Evolutionary conservation across 1,139 yeast genomes (phyloP), one percentile per base, ranked within the genome.

Genomic region (Yamadazyma diospyri): DNA sequence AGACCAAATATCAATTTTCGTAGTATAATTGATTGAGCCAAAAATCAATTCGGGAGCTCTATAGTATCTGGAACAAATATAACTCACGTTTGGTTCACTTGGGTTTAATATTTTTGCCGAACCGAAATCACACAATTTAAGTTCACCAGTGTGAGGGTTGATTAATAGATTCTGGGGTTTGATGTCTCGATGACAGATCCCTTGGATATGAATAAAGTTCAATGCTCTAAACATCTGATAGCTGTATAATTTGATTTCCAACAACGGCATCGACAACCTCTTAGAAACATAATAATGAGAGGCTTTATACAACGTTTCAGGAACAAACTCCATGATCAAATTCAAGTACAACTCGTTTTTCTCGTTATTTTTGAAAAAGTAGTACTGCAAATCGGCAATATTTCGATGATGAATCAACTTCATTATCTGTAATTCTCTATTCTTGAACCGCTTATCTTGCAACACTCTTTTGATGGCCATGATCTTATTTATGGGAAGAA

Each of bases 1-100:
- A 13, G 96, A 86, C 98, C 98, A 92, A 36, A 92, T 80, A 58
- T 92, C 98, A 47, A 92, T 92, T 60, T 89, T 89, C 26, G 97
- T 88, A n/a, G 98, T 87, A 60, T 86, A 86, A 57, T 85, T 84
- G 6, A 92, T 82, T 9, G 95, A 94, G 15, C 95, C 95, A 60
- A 86, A 87, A 39, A 86, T 86, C 50, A 86, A 72, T 57, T 86
- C 94, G 1, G 94, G 94, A 3, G 94, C 92, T 53, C 94, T 71
- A 56, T 83, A 83, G 53, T 81, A 83, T 50, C 94, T 69, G 16
- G 88, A 81, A 56, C 92, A 83, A 37, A 84, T 82, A 48, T 84
- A 82, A 42, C 86, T 76, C 32, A 83, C 89, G 2, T 84, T 77
- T 9, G 88, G 86, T 53, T 81, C 85, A 45, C 72, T 72, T 23